Evolutionary conservation across 2,329 filamentous ascomycete genomes (phyloP), one percentile per base, ranked within the genome.

Genomic region (Alternaria viburni): DNA sequence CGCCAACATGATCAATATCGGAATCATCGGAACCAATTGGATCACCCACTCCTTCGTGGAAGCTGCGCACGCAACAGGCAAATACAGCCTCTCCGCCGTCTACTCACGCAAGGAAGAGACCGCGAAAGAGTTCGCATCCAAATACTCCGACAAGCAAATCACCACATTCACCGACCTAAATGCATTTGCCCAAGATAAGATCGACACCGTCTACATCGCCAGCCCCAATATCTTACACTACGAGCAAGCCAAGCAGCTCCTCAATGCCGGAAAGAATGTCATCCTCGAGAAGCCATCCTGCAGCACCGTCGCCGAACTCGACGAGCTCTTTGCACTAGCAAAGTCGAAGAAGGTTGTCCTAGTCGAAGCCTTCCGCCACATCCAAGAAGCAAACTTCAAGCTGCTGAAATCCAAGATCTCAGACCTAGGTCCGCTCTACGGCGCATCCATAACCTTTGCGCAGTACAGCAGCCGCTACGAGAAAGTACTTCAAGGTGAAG

Each of bases 221-320:
- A 83, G 81, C 13, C 83, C 83, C 36, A 85, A 85, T 74, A 80
- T 79, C 44, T 76, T 83, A 45, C 83, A 85, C 74, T 82, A 81
- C 71, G 74, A 71, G 43, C 83, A 85, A 64, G 81, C 83, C 15
- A 82, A 82, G 62, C 68, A 72, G 15, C 73, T 83, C 41, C 76
- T 85, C 32, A 47, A 70, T 5, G 82, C 80, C 3, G 78, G 80
- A 54, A 85, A 85, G 67, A 80, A 85, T 68, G 83, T 85, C 62
- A 78, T 85, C 28, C 73, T 85, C n/a, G 83, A 85, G 70, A 85
- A 85, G 69, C 83, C 83, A 6, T 80, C 82, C 0, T 83, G 82
- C 25, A 80, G 77, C 23, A 85, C 80, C 2, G 68, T 75, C 25
- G 65, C 69, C 2, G 82, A 85, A 65, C 76, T 84, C 4, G 77